phyloP scores from a whole-genome alignment of 1,284 basidiomycete species.

The Ceratobasidium sp. region DNA sequence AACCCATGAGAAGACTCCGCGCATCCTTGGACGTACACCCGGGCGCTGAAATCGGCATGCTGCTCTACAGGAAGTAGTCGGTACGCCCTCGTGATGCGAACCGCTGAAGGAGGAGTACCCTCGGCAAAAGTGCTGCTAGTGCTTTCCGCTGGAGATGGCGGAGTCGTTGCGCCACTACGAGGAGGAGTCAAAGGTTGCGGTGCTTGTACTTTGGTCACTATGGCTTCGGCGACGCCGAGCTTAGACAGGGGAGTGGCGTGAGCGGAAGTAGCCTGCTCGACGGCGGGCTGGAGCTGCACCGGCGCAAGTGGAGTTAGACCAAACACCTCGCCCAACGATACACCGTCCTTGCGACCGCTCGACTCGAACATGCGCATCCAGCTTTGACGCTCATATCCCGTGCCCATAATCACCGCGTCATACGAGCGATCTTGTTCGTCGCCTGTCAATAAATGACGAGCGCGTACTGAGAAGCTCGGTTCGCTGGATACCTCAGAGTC shows the following conservation, averaged over 20 bases:
- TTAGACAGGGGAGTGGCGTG: conserved; percentile 2
- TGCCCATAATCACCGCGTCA: conserved; percentile 63
- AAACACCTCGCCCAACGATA: conserved; percentile 33
- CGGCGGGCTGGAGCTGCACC: conserved; percentile 20
- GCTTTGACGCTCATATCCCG: conserved; percentile 62
- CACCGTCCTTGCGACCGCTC: conserved; percentile 14
- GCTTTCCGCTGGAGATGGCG: conserved; percentile 27
- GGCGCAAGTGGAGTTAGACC: conserved; percentile 30
- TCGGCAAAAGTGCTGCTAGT: conserved; percentile 23
- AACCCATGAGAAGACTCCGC: conserved; percentile 65
- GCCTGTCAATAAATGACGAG: conserved; percentile 23
- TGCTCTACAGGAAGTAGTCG: conserved; percentile 53
- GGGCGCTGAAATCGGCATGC: conserved; percentile 51
- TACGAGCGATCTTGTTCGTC: conserved; percentile 51
- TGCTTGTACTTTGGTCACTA: conserved; percentile 14
- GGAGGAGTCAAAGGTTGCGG: conserved; percentile 29
- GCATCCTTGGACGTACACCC: conserved; percentile 64
- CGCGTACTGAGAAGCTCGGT: conserved; percentile 13
- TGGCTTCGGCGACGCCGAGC: conserved; percentile 12
- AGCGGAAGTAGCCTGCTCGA: not conserved
- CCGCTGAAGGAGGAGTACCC: conserved; percentile 20
- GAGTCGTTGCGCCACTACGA: conserved; percentile 33
- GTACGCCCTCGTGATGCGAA: conserved; percentile 50
- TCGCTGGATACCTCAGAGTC: conserved; percentile 13
- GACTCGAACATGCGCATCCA: conserved; percentile 56